phyloP scores from a whole-genome alignment of 116 monocot species.

The Phalaenopsis hybrid region DNA sequence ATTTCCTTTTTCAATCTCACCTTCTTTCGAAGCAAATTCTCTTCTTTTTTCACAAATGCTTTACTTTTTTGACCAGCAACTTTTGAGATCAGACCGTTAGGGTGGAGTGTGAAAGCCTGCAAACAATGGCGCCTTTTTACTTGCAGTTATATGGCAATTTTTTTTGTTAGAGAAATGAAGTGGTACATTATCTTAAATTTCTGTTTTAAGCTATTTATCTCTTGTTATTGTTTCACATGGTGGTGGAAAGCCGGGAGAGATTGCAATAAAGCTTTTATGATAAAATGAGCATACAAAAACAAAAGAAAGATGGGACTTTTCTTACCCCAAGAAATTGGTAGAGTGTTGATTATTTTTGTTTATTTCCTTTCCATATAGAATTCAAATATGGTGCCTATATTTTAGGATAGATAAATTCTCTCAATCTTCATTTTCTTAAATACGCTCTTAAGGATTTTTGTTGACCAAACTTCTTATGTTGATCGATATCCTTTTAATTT shows the following conservation, averaged over 20 bases:
- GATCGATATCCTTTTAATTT: too few relatives aligned
- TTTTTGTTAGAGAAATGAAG: neutral
- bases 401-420: too few relatives aligned
- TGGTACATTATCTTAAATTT: neutral
- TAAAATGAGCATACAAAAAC: neutral
- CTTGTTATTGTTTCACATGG: neutral
- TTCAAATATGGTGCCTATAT: too few relatives aligned
- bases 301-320: neutral
- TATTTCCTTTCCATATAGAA: too few relatives aligned
- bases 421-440: too few relatives aligned
- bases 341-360: too few relatives aligned
- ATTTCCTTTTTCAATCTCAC: neutral
- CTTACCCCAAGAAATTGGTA: too few relatives aligned
- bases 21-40: neutral
- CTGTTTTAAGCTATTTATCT: neutral
- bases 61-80: conserved; percentile 1
- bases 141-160: neutral
- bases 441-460: too few relatives aligned
- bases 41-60: neutral
- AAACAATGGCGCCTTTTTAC: too few relatives aligned
- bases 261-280: neutral
- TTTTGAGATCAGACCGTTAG: neutral
- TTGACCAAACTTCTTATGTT: too few relatives aligned
- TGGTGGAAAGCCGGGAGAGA: neutral
- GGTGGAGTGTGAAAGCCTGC: neutral